Base-by-base conservation (phyloP, 2,329 filamentous ascomycete genomes). In the Torrubiellomyces zombiae region DNA sequence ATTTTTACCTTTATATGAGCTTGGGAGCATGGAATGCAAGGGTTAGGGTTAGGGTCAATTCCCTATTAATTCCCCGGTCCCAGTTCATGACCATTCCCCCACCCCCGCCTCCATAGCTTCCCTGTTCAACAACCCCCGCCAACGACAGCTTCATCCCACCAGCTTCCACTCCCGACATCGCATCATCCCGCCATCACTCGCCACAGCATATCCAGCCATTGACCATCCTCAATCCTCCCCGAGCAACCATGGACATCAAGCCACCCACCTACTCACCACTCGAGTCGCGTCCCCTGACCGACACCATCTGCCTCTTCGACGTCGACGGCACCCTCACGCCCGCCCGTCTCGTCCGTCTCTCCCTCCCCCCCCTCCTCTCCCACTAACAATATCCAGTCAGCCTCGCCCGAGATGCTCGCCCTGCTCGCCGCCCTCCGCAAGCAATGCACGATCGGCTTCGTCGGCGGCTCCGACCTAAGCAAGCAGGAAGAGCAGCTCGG, bases 401-500 rank as follows among this genome's bases (percentile, higher is more conserved):
- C 70, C 39, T 71, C 72, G 18, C 73, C 79, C 28, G 79, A 93
- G 51, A 89, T 93, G 66, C 75, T 93, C 37, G 54, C 69, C 35
- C 61, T 86, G 34, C 80, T 95, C 44, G 66, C 75, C 23, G 61
- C 63, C 25, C 74, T 95, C 39, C 81, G 89, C 38, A 67, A 89
- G 49, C 83, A 89, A 53, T 76, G 79, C 45, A 79, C 82, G 42
- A 82, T 93, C 44, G 85, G 83, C 40, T 92, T 72, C 57, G 85
- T 95, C 32, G 89, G 89, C 44, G 89, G 89, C 48, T 89, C 79
- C 42, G 78, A 95, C 63, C 69, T 93, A 34, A 58, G 53, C 49
- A 95, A 98, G 63, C 89, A 95, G 57, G 82, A 95, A 55, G 89
- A 95, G 55, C 86, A 95, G 59, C 69, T 95, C 33, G 83, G 83